Percentiles rank a stretch among this genome's conserved stretches.
These are phyloP conservation scores for Termitomyces sp. DNA, from an alignment of 768 basidiomycete species.

Conservation along the genomic window DNA sequence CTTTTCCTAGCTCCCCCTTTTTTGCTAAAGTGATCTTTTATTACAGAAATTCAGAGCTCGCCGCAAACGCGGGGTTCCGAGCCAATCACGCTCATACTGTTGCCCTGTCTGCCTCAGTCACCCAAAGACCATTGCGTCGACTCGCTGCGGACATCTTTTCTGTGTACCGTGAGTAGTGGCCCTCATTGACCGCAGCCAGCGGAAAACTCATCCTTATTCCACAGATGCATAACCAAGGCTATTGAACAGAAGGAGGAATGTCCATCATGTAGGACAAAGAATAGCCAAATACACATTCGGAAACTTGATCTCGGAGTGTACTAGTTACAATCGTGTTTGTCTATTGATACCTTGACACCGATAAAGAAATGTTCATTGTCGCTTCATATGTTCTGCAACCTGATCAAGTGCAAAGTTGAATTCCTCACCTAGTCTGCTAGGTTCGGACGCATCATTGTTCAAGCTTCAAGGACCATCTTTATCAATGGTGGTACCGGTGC, in stretches of 20 bases:
- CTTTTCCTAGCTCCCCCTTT: not conserved
- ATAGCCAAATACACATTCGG: conserved; percentile 3
- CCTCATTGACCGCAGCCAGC: too few relatives aligned
- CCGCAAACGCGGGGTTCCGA: conserved; percentile 1
- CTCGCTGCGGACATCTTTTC: conserved; percentile 13
- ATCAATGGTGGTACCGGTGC: too few relatives aligned
- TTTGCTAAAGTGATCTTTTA: not conserved
- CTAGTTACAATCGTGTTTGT: too few relatives aligned
- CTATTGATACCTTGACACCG: too few relatives aligned
- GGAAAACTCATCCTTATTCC: not conserved
- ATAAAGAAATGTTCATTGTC: too few relatives aligned
- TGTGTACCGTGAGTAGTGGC: conserved; percentile 4
- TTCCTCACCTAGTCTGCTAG: too few relatives aligned
- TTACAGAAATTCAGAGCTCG: conserved; percentile 7
- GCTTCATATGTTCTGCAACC: too few relatives aligned
- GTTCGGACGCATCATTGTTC: too few relatives aligned
- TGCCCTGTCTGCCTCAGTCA: conserved; percentile 9
- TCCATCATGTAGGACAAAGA: conserved; percentile 6
- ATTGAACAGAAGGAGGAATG: conserved; percentile 8
- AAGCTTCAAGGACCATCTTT: too few relatives aligned
- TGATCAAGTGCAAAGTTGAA: too few relatives aligned
- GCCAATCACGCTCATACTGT: not conserved
- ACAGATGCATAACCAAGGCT: conserved; percentile 9
- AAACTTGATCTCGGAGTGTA: conserved; percentile 9
- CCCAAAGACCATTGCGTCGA: conserved; percentile 2